phyloP scores from a whole-genome alignment of 2,329 filamentous ascomycete species.

The Pleochaeta shiraiana region DNA sequence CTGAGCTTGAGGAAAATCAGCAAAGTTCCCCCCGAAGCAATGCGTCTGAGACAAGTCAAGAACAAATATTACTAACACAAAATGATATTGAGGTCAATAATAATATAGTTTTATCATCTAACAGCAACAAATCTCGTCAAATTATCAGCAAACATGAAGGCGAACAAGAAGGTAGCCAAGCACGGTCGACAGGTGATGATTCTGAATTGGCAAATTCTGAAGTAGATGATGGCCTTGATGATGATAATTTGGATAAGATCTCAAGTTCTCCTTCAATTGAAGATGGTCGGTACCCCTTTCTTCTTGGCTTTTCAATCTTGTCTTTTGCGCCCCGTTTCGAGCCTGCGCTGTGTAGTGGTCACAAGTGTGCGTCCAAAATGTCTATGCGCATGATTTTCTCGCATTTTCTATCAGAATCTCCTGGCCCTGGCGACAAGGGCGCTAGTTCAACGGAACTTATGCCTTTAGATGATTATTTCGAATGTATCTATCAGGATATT shows the following conservation, averaged over 20 bases:
- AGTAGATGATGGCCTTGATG: constrained; percentile 49
- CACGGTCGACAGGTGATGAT: constrained; percentile 28
- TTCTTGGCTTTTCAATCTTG: constrained; percentile 15
- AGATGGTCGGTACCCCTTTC: constrained; percentile 61
- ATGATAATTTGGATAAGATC: constrained; percentile 97
- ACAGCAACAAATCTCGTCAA: constrained; percentile 21
- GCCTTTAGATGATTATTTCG: no score
- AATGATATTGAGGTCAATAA: constrained; percentile 23
- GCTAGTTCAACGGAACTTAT: no score
- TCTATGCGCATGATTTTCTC: no score
- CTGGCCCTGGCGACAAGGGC: no score
- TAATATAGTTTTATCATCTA: constrained; percentile 22
- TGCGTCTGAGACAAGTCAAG: constrained; percentile 23
- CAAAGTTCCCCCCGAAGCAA: constrained; percentile 39
- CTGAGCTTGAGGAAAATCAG: constrained; percentile 53
- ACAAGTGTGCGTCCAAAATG: constrained; percentile 19
- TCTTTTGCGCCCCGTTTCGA: constrained; percentile 12
- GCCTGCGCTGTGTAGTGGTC: constrained; percentile 10
- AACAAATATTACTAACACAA: constrained; percentile 17
- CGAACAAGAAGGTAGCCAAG: constrained; percentile 36
- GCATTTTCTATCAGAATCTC: no score
- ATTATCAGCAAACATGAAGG: constrained; percentile 33
- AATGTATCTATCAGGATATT: no score
- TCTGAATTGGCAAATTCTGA: constrained; percentile 45
- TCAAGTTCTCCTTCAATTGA: constrained; percentile 97